phyloP scores from a whole-genome alignment of 768 basidiomycete species.

The Astraeus odoratus region DNA sequence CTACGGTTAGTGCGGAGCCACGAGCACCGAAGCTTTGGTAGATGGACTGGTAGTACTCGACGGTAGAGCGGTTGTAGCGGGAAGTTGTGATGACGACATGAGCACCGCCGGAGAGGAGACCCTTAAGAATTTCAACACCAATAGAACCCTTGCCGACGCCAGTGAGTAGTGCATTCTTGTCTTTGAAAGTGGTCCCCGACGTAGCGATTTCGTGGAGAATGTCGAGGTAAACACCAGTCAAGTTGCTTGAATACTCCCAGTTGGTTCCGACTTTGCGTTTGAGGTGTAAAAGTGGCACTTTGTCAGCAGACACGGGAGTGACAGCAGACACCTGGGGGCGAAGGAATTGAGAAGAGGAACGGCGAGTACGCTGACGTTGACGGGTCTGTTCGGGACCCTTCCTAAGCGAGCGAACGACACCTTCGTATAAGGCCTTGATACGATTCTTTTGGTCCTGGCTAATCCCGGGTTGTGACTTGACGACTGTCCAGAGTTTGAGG shows the following conservation, averaged over 20 bases:
- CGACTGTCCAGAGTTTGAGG: constrained; percentile 93
- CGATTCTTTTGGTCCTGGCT: constrained; percentile 95
- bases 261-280: constrained; percentile 93
- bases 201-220: constrained; percentile 98
- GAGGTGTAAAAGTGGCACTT: constrained; percentile 89
- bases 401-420: constrained; percentile 88
- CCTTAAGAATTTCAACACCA: constrained; percentile 95
- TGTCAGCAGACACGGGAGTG: constrained; percentile 72
- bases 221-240: constrained; percentile 93
- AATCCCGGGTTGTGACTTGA: constrained; percentile 95
- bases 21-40: constrained; percentile 94
- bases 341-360: constrained; percentile 95
- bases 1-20: constrained; percentile 94
- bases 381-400: constrained; percentile 61
- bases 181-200: constrained; percentile 96
- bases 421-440: constrained; percentile 92
- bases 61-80: constrained; percentile 89
- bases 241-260: constrained; percentile 97
- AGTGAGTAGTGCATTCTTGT: constrained; percentile 96
- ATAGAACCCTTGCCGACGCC: constrained; percentile 98
- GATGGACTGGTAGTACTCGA: constrained; percentile 97
- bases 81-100: constrained; percentile 98
- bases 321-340: constrained; percentile 78
- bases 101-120: constrained; percentile 91
- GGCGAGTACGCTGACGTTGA: constrained; percentile 61